Evolutionary conservation across 2,329 filamentous ascomycete species (phyloP), one percentile per base, ranked within the genome.

Genomic region (Exophiala dermatitidis): DNA sequence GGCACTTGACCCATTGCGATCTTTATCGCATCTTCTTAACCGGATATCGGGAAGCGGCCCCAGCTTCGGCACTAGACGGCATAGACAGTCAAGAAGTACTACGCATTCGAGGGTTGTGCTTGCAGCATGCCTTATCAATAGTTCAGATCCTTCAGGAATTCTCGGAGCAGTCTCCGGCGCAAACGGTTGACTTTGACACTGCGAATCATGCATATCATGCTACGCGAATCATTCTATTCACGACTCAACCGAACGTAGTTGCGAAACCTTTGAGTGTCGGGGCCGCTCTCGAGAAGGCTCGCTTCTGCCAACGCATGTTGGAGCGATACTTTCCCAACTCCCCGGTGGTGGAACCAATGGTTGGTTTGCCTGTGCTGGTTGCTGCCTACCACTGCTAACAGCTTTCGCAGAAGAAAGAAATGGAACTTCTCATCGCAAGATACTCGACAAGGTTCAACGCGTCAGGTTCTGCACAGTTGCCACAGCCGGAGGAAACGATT

Each of bases 1-100:
- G 54, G 54, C 57, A 53, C 46, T 54, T 57, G 33, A 45, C 52
- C 2, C 56, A 57, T 37, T 57, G 54, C 47, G 57, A 60, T 30
- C 52, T 60, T 30, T 55, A 57, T 33, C 48, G 57, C 31, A 57
- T 57, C 10, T 52, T 55, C 33, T 44, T 60, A 37, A 51, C 54
- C 3, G 54, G 54, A n/a, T 56, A 57, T 37, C 38, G 48, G 32
- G 57, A 57, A 42, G 54, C 54, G 9, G 49, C 52, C 28, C 51
- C 54, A n/a, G 44, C 46, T 4, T 48, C 48, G 8, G 46, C 47
- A 28, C 29, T 57, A 38, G 40, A 57, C 49, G 51, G 46, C 6
- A 50, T 60, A 12, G 43, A 54, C 37, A 43, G 29, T 28, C 38
- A 54, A 40, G 52, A 54, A 32, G 45, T 54, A 12, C 34, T 52